Conservation (phyloP, 192 early-diverging fungal species). For the Ambispora gerdemannii region DNA sequence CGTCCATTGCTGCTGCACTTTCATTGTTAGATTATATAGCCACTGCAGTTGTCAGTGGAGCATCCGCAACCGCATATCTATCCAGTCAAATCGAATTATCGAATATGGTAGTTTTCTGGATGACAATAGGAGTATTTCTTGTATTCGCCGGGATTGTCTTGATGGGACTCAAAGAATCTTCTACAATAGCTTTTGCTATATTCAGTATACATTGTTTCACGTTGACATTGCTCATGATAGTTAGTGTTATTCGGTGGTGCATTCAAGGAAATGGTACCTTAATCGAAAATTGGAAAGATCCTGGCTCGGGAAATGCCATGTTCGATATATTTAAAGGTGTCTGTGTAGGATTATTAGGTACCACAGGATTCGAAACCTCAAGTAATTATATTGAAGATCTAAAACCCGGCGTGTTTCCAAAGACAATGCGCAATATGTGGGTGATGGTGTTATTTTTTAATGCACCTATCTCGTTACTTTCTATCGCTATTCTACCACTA, state of each 20-base stretch:
- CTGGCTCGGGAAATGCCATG: conserved; percentile 33
- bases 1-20: conserved; percentile 46
- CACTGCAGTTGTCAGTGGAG: conserved; percentile 51
- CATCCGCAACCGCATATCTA: conserved; percentile 50
- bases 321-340: conserved; percentile 51
- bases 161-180: conserved; percentile 50
- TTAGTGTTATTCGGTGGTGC: conserved; percentile 43
- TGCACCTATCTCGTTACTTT: conserved; percentile 47
- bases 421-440: conserved; percentile 57
- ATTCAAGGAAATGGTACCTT: conserved; percentile 39
- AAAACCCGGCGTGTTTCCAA: conserved; percentile 53
- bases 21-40: conserved; percentile 51
- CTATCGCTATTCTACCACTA: conserved; percentile 48
- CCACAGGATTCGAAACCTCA: conserved; percentile 52
- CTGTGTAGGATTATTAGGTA: conserved; percentile 54
- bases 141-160: conserved; percentile 48
- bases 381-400: conserved; percentile 58
- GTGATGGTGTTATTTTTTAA: conserved; percentile 42
- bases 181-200: conserved; percentile 46
- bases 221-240: conserved; percentile 42
- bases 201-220: conserved; percentile 46
- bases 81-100: conserved; percentile 40
- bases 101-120: conserved; percentile 36
- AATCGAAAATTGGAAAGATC: conserved; percentile 45
- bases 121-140: conserved; percentile 46